These are phyloP conservation scores for Fusarium miscanthi DNA, from an alignment of 2,329 filamentous ascomycete genomes.

Conservation along the genomic window DNA sequence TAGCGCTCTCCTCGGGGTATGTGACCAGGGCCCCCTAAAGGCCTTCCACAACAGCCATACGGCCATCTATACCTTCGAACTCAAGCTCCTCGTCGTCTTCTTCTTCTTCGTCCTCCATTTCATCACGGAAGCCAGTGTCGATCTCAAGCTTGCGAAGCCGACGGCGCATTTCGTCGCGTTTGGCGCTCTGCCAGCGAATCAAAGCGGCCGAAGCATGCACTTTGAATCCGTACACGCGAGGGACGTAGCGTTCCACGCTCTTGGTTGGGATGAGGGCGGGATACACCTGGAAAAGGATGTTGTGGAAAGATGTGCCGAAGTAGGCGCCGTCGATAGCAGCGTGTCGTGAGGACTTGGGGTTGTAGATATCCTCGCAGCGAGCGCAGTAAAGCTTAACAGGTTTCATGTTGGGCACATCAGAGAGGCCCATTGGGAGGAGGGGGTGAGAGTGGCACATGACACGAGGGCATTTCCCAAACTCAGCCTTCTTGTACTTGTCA, in stretches of 20 bases:
- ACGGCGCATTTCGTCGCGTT: slow-evolving; percentile 84
- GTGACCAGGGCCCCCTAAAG: slow-evolving; percentile 21
- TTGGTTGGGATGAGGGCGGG: slow-evolving; percentile 89
- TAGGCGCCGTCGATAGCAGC: slow-evolving; percentile 96
- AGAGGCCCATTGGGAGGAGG: slow-evolving; percentile 92
- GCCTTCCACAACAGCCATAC: slow-evolving; percentile 46
- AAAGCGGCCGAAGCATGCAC: slow-evolving; percentile 91
- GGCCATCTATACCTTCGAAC: slow-evolving; percentile 52
- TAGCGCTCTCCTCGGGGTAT: slow-evolving; percentile 1
- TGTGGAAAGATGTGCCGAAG: slow-evolving; percentile 98
- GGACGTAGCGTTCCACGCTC: slow-evolving; percentile 85
- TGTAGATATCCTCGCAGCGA: slow-evolving; percentile 98
- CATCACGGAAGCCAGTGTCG: slow-evolving; percentile 83
- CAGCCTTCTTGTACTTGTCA: slow-evolving; percentile 98
- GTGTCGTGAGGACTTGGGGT: slow-evolving; percentile 96
- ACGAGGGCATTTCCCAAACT: slow-evolving; percentile 97
- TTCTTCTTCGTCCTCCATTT: slow-evolving; percentile 72
- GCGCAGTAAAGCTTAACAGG: slow-evolving; percentile 97
- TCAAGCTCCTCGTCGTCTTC: slow-evolving; percentile 63
- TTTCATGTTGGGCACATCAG: slow-evolving; percentile 87
- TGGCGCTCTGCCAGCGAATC: slow-evolving; percentile 88
- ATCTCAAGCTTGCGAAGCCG: slow-evolving; percentile 77
- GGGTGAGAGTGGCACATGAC: slow-evolving; percentile 95
- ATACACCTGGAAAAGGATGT: slow-evolving; percentile 99
- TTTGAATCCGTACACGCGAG: slow-evolving; percentile 93